Conservation (phyloP, 23 red algal genomes). For the Gracilaria domingensis region DNA sequence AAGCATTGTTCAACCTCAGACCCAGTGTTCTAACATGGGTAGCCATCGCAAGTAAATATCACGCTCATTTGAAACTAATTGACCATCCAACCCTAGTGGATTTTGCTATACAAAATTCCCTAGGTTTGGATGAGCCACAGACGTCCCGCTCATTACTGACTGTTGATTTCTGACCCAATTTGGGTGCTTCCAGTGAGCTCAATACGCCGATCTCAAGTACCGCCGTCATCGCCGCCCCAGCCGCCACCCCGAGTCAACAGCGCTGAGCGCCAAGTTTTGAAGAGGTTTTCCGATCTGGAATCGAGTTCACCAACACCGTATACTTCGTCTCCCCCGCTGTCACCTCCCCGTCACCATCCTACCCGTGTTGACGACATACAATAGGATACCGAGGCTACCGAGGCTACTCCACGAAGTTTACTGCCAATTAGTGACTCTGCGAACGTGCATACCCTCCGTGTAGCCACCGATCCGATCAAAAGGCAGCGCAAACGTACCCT, state of each 20-base stretch:
- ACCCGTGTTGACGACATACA: background rate
- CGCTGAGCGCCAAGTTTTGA: background rate
- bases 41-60: constrained; percentile 24
- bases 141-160: no score
- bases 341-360: background rate
- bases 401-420: background rate
- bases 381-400: background rate
- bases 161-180: no score
- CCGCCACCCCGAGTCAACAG: background rate
- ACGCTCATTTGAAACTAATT: background rate
- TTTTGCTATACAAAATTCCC: no score
- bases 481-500: background rate
- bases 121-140: no score
- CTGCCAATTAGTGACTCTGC: background rate
- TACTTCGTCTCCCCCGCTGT: no score
- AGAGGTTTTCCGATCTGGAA: background rate
- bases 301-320: background rate
- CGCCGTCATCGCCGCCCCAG: constrained; percentile 8
- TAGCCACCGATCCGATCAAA: background rate
- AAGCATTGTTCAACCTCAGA: no score
- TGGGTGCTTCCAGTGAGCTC: no score
- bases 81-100: constrained; percentile 18
- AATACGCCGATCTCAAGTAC: background rate
- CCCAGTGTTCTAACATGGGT: background rate
- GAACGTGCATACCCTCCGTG: background rate